phyloP scores from a whole-genome alignment of 352 stramenopile genomes.

The Globisporangium cederbergense region DNA sequence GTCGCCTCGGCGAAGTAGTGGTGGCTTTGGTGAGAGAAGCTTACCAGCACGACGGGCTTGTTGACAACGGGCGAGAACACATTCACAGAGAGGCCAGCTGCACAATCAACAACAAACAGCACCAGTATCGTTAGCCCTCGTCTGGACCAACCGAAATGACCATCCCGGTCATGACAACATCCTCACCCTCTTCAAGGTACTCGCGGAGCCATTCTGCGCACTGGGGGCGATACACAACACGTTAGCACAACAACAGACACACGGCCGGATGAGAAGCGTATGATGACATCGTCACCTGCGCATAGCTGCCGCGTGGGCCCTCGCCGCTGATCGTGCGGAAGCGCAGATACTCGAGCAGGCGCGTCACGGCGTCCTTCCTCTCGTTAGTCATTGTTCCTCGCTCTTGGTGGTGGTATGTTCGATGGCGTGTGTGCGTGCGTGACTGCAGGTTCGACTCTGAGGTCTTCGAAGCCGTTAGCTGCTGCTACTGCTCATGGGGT shows the following conservation, averaged over 20 bases:
- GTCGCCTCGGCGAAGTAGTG: no score
- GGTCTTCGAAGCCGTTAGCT: no score
- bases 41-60: constrained; percentile 87
- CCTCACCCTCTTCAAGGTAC: constrained; percentile 48
- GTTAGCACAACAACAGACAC: not conserved
- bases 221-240: constrained; percentile 7
- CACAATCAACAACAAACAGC: not conserved
- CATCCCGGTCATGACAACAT: no score
- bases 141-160: no score
- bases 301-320: constrained; percentile 59
- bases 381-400: no score
- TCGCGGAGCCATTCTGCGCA: constrained; percentile 59
- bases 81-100: constrained; percentile 42
- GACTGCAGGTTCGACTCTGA: not conserved
- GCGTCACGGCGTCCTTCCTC: constrained; percentile 31
- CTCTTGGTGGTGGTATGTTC: not conserved
- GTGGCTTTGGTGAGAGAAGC: no score
- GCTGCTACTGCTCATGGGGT: no score
- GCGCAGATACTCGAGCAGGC: constrained; percentile 74
- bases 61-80: constrained; percentile 53
- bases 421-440: not conserved
- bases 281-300: constrained; percentile 28
- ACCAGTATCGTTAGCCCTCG: no score
- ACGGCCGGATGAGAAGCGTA: no score
- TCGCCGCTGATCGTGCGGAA: constrained; percentile 76